phyloP scores from a whole-genome alignment of 78 protist species.

The Isochrysis galbana region DNA sequence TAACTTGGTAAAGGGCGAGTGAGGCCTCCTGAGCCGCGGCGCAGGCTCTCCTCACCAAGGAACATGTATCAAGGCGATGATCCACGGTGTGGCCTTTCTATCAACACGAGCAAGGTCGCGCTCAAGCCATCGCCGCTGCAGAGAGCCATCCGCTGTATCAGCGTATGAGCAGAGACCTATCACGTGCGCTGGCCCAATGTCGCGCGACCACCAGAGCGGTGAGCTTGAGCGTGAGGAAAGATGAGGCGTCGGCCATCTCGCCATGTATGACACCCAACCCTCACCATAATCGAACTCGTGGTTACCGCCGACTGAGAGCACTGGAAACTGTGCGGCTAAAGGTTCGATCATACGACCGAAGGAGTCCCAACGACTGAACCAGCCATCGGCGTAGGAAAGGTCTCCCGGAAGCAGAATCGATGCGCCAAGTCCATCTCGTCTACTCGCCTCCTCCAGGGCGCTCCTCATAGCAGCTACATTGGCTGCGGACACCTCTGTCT shows the following conservation, averaged over 20 bases:
- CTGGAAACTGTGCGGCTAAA: background rate
- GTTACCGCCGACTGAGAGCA: background rate
- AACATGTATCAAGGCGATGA: slow-evolving; percentile 23
- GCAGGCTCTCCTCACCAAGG: too few relatives aligned
- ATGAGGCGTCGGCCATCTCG: background rate
- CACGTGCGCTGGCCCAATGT: slow-evolving; percentile 28
- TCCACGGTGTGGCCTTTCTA: slow-evolving; percentile 26
- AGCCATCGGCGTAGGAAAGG: slow-evolving; percentile 34
- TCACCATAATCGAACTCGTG: background rate
- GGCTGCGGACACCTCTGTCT: background rate
- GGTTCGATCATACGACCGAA: background rate
- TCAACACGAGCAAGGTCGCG: background rate
- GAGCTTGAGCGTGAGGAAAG: background rate
- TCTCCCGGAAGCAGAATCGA: background rate
- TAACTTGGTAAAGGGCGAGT: too few relatives aligned
- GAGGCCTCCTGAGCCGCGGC: too few relatives aligned
- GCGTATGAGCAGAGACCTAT: slow-evolving; percentile 15
- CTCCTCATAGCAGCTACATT: background rate
- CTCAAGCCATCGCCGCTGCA: background rate
- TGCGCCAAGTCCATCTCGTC: background rate
- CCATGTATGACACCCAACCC: slow-evolving; percentile 17
- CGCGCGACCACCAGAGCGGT: background rate
- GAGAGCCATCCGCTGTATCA: background rate
- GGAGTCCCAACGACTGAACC: background rate
- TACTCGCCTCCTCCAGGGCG: too few relatives aligned